phyloP scores from a whole-genome alignment of 192 early-diverging fungal genomes.

The Coemansia sp. region DNA sequence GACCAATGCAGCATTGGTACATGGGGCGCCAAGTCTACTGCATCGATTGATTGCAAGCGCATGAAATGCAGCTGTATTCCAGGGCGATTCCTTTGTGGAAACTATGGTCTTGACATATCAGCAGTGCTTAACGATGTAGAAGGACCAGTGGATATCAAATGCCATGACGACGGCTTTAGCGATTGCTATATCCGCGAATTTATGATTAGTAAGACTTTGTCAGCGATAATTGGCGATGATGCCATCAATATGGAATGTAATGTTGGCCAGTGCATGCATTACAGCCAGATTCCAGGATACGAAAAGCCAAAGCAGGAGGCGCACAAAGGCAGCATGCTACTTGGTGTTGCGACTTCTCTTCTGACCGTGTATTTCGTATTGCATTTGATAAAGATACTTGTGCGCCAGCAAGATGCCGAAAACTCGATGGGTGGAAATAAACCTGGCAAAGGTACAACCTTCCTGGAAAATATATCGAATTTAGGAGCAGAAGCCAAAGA shows the following conservation, averaged over 20 bases:
- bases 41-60: conserved; percentile 66
- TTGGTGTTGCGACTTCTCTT: conserved; percentile 36
- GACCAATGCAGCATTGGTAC: conserved; percentile 67
- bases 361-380: conserved; percentile 48
- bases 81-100: conserved; percentile 80
- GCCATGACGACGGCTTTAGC: conserved; percentile 74
- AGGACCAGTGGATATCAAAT: conserved; percentile 75
- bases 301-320: conserved; percentile 22
- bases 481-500: not conserved
- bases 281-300: conserved; percentile 82
- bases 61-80: conserved; percentile 82
- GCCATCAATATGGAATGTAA: conserved; percentile 76
- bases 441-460: no score
- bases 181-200: conserved; percentile 72
- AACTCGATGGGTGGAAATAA: not conserved
- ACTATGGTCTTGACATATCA: conserved; percentile 77
- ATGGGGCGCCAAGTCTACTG: conserved; percentile 44
- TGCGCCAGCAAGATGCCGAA: conserved; percentile 2
- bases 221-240: conserved; percentile 76
- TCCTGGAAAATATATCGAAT: no score
- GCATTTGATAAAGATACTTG: conserved; percentile 32
- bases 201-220: conserved; percentile 33
- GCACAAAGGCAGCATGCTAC: conserved; percentile 37
- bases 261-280: conserved; percentile 86
- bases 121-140: conserved; percentile 78